Percentiles rank a stretch among this genome's conserved stretches.
Evolutionary conservation across 768 basidiomycete genomes (phyloP).

Genomic region (Mycena vulgaris): DNA sequence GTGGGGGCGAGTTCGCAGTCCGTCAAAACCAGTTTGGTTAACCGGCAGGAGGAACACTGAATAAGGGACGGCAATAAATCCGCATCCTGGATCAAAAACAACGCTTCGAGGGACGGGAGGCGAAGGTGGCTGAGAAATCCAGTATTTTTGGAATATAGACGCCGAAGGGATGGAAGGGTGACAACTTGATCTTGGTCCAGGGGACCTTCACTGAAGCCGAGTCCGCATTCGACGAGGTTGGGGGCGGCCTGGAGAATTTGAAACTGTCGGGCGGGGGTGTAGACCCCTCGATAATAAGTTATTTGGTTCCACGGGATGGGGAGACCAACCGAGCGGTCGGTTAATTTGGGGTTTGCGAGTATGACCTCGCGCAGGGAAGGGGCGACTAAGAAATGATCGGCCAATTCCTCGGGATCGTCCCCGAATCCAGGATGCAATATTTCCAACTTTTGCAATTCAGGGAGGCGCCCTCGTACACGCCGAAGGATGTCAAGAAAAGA

Average conservation of each 20-base stretch:
- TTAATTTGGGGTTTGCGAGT: neutral
- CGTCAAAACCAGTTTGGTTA: neutral
- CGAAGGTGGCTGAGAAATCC: neutral
- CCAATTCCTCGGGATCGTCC: neutral
- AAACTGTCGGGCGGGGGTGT: neutral
- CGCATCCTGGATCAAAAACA: neutral
- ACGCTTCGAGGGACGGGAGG: neutral
- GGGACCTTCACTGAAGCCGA: neutral
- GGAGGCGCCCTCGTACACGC: neutral
- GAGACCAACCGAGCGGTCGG: neutral
- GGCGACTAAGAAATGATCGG: neutral
- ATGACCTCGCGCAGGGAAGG: neutral
- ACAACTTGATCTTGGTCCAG: neutral
- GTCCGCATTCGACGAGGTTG: neutral
- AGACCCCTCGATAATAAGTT: neutral
- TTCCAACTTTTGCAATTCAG: neutral
- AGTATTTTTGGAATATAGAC: neutral
- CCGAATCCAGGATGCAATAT: too few species aligned
- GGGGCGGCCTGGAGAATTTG: neutral
- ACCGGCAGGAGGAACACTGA: neutral
- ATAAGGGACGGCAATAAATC: neutral
- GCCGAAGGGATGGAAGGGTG: neutral
- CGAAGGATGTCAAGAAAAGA: neutral
- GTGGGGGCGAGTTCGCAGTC: neutral
- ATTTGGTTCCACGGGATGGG: neutral